Evolutionary conservation across 192 early-diverging fungal species (phyloP), one percentile per base, ranked within the genome.

Genomic region (Entomortierella lignicola): DNA sequence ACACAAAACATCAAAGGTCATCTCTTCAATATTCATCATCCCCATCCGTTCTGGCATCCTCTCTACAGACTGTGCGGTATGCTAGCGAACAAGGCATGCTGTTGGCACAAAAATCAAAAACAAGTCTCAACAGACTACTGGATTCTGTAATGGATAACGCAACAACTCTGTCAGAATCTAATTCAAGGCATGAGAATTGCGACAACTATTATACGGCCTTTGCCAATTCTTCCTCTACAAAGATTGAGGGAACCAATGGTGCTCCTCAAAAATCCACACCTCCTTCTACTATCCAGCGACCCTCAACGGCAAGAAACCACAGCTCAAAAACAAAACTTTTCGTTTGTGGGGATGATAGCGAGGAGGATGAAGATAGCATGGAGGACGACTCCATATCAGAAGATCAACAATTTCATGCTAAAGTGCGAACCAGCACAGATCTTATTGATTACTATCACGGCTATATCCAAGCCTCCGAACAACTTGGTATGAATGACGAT

Each of bases 141-240:
- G 55, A 68, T 30, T 48, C 66, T 2, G 66, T 68, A 2, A 68
- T 59, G 30, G 56, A 68, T 27, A 68, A 59, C 42, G 47, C 66
- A 10, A 23, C 66, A 15, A 29, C 29, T 6, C n/a, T 68, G 27
- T 7, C 66, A 47, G 66, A 68, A 27, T 57, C 64, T 25, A 42
- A 12, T n/a, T 41, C 56, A 3, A 57, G 29, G 29, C 44, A 57
- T 8, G 50, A 20, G 15, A 11, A 47, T 15, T 4, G 43, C 18
- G 55, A 50, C 12, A 27, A 54, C 26, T 20, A 31, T 2, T 13
- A 54, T 4, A 23, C 17, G 29, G 0, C 15, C n/a, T 2, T 23
- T 2, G 29, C 39, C 44, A 48, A 48, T 3, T 32, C 26, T 4
- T 1, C 31, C 7, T 23, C 47, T 27, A 21, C 23, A 21, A 23